Evolutionary conservation across 208 protist species (phyloP).

Genomic region (Tritrichomonas musculus): DNA sequence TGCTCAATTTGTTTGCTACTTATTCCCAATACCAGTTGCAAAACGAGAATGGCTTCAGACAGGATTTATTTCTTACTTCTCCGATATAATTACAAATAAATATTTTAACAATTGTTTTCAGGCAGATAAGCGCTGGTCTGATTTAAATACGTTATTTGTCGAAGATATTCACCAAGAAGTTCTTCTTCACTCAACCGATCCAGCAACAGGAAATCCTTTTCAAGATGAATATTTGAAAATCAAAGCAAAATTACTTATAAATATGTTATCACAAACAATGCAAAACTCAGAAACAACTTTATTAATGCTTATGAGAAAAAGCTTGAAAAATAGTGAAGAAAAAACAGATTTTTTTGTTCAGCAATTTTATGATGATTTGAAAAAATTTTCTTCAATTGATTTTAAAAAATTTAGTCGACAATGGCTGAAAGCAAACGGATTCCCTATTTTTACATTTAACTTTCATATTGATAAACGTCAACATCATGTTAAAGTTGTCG

Average conservation of each 20-base stretch:
- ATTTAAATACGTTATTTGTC: neutral
- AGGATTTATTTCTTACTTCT: neutral
- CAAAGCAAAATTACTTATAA: neutral
- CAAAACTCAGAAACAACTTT: neutral
- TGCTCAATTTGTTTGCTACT: neutral
- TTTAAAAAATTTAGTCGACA: neutral
- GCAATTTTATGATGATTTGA: neutral
- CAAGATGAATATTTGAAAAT: neutral
- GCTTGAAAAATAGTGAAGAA: neutral
- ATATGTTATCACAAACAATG: neutral
- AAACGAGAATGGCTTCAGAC: neutral
- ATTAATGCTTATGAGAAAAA: neutral
- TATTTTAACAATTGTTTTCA: neutral
- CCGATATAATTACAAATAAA: neutral
- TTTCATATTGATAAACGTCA: neutral
- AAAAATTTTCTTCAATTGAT: neutral
- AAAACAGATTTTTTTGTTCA: no score
- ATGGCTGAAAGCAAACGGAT: neutral
- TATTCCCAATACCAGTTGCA: neutral
- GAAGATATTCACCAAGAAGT: neutral
- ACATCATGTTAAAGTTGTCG: neutral
- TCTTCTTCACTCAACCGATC: neutral
- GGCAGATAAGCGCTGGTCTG: neutral
- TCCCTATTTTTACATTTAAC: conserved; percentile 11
- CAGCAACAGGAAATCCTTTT: neutral